These are phyloP conservation scores for Beauveria sp. DNA, from an alignment of 2,329 filamentous ascomycete species.

Conservation along the genomic window DNA sequence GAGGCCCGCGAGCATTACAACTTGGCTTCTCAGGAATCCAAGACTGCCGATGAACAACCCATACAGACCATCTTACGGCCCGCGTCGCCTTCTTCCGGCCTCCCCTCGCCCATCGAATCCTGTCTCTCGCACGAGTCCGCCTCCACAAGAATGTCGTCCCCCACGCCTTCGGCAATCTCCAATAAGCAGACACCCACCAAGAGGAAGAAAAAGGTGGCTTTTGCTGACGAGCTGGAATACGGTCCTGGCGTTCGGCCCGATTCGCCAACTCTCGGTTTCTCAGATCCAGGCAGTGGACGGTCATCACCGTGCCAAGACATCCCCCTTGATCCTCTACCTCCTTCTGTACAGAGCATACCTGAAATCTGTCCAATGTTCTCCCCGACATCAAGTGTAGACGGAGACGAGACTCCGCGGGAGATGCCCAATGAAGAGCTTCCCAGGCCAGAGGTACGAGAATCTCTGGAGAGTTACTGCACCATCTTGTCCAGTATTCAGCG, in stretches of 20 bases:
- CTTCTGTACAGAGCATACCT: constrained; percentile 6
- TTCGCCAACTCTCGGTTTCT: constrained; percentile 51
- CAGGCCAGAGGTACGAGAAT: constrained; percentile 32
- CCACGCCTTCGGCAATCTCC: constrained; percentile 36
- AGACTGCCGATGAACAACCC: constrained; percentile 33
- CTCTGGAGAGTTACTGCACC: constrained; percentile 41
- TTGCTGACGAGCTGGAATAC: constrained; percentile 25
- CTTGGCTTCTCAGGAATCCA: constrained; percentile 39
- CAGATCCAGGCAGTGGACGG: constrained; percentile 24
- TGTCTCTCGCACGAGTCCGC: constrained; percentile 36
- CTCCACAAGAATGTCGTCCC: constrained; percentile 39
- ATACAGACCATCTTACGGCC: constrained; percentile 30
- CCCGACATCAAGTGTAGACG: not conserved
- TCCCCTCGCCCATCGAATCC: constrained; percentile 40
- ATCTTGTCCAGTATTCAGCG: constrained; percentile 39
- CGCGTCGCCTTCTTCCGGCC: constrained; percentile 31
- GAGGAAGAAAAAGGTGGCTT: constrained; percentile 33
- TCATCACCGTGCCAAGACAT: constrained; percentile 6
- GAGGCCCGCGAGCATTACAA: constrained; percentile 46
- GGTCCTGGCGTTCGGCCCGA: constrained; percentile 49
- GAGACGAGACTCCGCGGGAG: not conserved
- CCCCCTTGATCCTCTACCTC: not conserved
- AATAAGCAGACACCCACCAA: constrained; percentile 22
- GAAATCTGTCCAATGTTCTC: constrained; percentile 3
- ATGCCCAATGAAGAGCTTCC: constrained; percentile 6